These are phyloP conservation scores for Stagonosporopsis cucurbitacearum DNA, from an alignment of 2,329 filamentous ascomycete species.

Conservation along the genomic window DNA sequence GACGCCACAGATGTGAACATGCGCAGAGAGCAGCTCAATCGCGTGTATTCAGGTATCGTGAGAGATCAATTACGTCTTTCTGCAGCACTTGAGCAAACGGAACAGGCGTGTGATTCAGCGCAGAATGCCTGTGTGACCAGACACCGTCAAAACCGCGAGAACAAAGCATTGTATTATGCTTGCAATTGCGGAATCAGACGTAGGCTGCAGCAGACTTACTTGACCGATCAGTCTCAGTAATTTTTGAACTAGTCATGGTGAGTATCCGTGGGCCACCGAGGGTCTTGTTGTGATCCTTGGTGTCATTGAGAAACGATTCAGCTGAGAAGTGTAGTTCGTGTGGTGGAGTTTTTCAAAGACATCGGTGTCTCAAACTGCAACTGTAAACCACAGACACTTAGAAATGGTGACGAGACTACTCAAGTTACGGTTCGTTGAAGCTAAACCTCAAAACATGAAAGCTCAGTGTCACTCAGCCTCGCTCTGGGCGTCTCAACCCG, in stretches of 20 bases:
- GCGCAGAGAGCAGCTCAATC: background rate
- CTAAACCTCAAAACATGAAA: background rate
- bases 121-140: background rate
- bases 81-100: background rate
- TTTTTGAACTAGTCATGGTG: background rate
- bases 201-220: background rate
- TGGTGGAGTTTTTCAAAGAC: background rate
- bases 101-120: background rate
- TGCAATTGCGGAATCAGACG: background rate
- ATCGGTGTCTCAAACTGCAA: background rate
- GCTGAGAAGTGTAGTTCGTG: background rate
- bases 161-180: background rate
- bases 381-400: background rate
- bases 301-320: background rate
- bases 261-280: background rate
- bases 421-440: background rate
- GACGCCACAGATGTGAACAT: background rate
- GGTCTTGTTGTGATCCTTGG: background rate
- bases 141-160: background rate
- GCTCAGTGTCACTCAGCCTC: constrained; percentile 9
- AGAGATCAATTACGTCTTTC: background rate
- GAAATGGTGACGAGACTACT: background rate
- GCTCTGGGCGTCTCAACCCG: background rate
- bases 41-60: too few species aligned
- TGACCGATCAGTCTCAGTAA: background rate